phyloP scores from a whole-genome alignment of 139 green algal species.

The Tetraselmis striata region DNA sequence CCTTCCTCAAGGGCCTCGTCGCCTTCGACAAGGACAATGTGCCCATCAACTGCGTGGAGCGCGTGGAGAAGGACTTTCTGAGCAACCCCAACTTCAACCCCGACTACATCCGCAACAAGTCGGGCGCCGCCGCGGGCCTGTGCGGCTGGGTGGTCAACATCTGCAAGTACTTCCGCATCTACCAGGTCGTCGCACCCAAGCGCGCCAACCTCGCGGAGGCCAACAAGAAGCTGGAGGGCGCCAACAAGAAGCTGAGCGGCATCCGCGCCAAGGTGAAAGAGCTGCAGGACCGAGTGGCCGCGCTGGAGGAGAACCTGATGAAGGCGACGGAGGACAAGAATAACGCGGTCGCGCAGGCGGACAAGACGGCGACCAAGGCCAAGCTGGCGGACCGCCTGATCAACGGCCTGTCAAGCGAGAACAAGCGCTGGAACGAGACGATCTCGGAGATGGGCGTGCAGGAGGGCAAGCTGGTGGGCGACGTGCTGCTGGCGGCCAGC shows the following conservation, averaged over 20 bases:
- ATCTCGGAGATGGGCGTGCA: conserved; percentile 42
- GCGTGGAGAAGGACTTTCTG: conserved; percentile 59
- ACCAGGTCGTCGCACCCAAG: conserved; percentile 89
- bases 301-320: conserved; percentile 74
- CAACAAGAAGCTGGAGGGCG: conserved; percentile 72
- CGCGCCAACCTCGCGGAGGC: conserved; percentile 69
- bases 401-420: conserved; percentile 80
- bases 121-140: conserved; percentile 76
- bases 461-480: conserved; percentile 60
- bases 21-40: conserved; percentile 91
- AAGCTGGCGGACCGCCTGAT: conserved; percentile 81
- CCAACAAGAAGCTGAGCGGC: conserved; percentile 79
- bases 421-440: conserved; percentile 72
- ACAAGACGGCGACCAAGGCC: conserved; percentile 75
- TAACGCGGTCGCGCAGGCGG: conserved; percentile 66
- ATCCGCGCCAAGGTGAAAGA: conserved; percentile 77
- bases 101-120: conserved; percentile 78
- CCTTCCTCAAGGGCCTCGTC: conserved; percentile 78
- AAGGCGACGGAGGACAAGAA: conserved; percentile 89
- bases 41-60: conserved; percentile 55
- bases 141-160: conserved; percentile 90
- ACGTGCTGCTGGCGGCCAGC: conserved; percentile 67
- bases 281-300: conserved; percentile 68
- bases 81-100: conserved; percentile 67
- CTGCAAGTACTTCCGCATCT: conserved; percentile 91